Percentiles rank a stretch among this genome's conserved stretches.
Conservation (phyloP, 2,329 filamentous ascomycete genomes). For the Orbilia blumenaviensis region DNA sequence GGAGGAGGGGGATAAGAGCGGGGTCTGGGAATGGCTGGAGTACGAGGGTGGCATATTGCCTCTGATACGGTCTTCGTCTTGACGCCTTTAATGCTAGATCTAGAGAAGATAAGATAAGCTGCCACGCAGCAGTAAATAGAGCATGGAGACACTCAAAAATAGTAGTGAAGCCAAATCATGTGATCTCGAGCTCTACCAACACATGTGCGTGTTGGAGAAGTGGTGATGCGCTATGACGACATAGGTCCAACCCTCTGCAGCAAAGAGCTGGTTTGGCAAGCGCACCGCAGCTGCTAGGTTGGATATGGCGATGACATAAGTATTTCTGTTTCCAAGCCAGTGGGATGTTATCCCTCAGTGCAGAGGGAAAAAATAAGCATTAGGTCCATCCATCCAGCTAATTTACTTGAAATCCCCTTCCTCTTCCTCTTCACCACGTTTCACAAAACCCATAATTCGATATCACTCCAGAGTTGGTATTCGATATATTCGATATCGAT, state of each 20-base stretch:
- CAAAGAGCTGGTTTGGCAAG: no score
- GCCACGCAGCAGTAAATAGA: not conserved
- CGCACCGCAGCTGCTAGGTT: not conserved
- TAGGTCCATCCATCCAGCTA: not conserved
- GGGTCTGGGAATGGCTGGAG: constrained; percentile 55
- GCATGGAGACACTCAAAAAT: not conserved
- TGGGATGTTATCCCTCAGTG: not conserved
- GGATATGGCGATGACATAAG: constrained; percentile 32
- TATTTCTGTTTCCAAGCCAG: not conserved
- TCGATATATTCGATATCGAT: not conserved
- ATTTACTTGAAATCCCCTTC: not conserved
- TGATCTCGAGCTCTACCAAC: constrained; percentile 1
- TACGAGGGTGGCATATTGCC: constrained; percentile 49
- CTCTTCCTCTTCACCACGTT: constrained; percentile 7
- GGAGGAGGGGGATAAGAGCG: constrained; percentile 47
- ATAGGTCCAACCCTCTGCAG: constrained; percentile 17
- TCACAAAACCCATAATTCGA: constrained; percentile 1
- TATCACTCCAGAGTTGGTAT: not conserved
- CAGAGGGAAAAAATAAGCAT: no score
- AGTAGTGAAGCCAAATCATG: not conserved
- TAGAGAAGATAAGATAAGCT: not conserved
- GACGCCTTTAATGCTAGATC: not conserved
- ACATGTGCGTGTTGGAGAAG: not conserved
- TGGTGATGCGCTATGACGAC: constrained; percentile 53
- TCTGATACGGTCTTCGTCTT: not conserved